Base-by-base conservation (phyloP, 2,329 filamentous ascomycete genomes). In the Geosmithia flava region DNA sequence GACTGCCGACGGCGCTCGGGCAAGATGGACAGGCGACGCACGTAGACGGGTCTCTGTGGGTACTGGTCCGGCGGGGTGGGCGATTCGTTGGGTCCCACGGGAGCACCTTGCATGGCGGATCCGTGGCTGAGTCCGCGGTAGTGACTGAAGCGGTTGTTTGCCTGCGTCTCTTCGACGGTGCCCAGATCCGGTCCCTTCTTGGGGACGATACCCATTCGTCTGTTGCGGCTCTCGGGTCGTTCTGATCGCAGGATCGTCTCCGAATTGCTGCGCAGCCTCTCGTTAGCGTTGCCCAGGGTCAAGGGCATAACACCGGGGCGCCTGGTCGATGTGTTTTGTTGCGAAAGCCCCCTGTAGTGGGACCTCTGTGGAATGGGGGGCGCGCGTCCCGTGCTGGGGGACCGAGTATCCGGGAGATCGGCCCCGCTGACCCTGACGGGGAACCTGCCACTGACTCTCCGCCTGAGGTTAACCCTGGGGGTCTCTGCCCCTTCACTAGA, bases 401-500 rank as follows among this genome's bases (percentile, higher is more conserved):
- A 91, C 53, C 80, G 79, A 42, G 79, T 68, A 54, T 83, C 80
- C 37, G 76, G 68, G 3, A 83, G 68, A 49, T 93, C 87, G 45
- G 80, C 75, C 16, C 84, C 83, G 59, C 85, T 87, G 47, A 88
- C 84, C 56, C 81, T 83, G 57, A 84, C 78, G 2, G 80, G 80
- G 54, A 84, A 84, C 15, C 80, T 74, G 20, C 80, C 80, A 55
- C 80, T 83, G 46, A 77, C 71, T 39, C 75, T 76, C 49, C 80
- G 75, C 59, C 78, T 81, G 52, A 79, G 63, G 2, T 75, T 77
- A 48, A 84, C 80, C 30, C 87, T 83, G 8, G 87, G 89, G 0
- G 86, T 90, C 60, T 95, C 89, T 17, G 81, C 78, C 41, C 78
- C 82, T 58, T 95, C 89, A 53, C 83, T 86, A 11, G 68, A 75